Evolutionary conservation across 345 rosid species (phyloP).

Genomic region (Cochlearia excelsa): DNA sequence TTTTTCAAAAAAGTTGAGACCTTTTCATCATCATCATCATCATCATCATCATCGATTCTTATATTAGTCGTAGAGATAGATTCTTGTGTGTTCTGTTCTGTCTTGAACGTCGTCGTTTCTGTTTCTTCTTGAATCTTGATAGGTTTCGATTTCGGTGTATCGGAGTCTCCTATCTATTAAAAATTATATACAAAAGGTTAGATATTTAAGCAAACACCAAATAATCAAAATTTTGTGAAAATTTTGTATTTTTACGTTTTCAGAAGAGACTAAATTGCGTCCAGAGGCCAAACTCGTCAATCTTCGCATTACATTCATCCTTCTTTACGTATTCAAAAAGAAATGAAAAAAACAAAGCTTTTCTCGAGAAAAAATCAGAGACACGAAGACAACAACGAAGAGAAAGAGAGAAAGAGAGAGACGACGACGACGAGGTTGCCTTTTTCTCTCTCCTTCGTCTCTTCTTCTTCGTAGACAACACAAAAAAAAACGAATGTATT

Average conservation of each 20-base stretch:
- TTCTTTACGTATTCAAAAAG: neutral
- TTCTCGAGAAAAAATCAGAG: constrained; percentile 6
- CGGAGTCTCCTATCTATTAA: constrained; percentile 60
- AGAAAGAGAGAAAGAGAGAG: constrained; percentile 32
- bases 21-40: too few species aligned
- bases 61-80: constrained; percentile 22
- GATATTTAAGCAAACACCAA: constrained; percentile 3
- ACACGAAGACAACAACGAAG: constrained; percentile 19
- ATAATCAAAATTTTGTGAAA: neutral
- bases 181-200: neutral
- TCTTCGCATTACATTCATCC: constrained; percentile 92
- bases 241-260: constrained; percentile 45
- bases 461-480: constrained; percentile 37
- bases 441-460: constrained; percentile 38
- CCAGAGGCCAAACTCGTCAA: constrained; percentile 97
- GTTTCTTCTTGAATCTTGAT: constrained; percentile 48
- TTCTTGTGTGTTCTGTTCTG: constrained; percentile 42
- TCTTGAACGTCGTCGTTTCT: constrained; percentile 41
- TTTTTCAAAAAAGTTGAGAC: too few species aligned
- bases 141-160: constrained; percentile 63
- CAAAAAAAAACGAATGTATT: neutral
- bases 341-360: neutral
- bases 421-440: constrained; percentile 15
- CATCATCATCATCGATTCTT: too few species aligned
- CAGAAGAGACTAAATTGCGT: constrained; percentile 75